Evolutionary conservation across 306 rosid species (phyloP), one percentile per base, ranked within the genome.

Genomic region (Ceratonia siliqua): DNA sequence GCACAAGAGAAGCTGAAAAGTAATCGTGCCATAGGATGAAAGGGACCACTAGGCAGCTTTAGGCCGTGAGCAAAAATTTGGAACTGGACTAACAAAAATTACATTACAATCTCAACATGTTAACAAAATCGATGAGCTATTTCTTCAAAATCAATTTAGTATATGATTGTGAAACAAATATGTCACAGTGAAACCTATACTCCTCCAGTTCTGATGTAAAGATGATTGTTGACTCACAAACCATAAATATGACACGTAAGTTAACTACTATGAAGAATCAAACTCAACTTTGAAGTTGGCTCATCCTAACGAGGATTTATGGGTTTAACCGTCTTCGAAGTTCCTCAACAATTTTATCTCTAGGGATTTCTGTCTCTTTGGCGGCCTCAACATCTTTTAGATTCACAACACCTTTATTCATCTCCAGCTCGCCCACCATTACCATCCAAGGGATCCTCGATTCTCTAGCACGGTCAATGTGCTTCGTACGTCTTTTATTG

Each of bases 401-500:
- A 63, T 56, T 85, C 64, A 91, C 90, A 13, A 82, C 66, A 62
- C 93, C 94, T 76, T 86, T 94, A 3, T 68, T 87, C 84, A 79
- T 21, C 79, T 90, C 93, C 32, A 85, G 89, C 61, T 94, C 96
- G 10, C 96, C 96, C 52, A 85, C 87, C 21, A 91, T 64, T 48
- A 94, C 70, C 88, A 94, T 91, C 94, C 91, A 91, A n/a, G 97
- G 97, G 48, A 94, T 90, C 74, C 81, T 82, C 27, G 93, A 88
- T 36, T 91, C 96, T 79, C 56, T 80, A 18, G 90, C 98, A 73
- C 89, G 89, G 45, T 92, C 93, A 17, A 88, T 74, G 83, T 88
- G 97, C 79, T 94, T 94, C 41, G 6, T 49, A 39, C 64, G 15
- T 77, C 90, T 87, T 78, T 89, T 94, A 64, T 85, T 81, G 20